phyloP scores from a whole-genome alignment of 805 yeast genomes.

The Metschnikowia shivogae region DNA sequence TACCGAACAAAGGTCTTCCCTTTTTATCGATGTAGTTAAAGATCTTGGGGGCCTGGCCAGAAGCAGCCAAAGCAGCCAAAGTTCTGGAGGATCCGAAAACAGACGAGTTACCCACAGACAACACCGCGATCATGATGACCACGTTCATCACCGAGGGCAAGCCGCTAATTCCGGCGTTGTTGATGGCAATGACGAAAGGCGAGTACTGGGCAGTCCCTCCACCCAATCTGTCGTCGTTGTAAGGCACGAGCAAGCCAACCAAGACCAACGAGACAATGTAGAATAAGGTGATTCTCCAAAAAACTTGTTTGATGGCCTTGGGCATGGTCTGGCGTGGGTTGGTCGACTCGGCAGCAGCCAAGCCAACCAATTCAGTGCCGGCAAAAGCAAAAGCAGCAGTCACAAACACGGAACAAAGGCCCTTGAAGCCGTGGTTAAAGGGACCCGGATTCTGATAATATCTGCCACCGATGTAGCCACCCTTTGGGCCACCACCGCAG shows the following conservation, averaged over 20 bases:
- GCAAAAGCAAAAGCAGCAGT: slow-evolving; percentile 42
- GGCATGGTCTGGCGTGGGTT: slow-evolving; percentile 40
- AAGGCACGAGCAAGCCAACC: slow-evolving; percentile 39
- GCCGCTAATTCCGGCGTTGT: slow-evolving; percentile 37
- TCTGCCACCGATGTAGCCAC: slow-evolving; percentile 36
- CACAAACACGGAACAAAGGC: slow-evolving; percentile 36
- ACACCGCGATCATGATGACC: slow-evolving; percentile 35
- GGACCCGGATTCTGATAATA: slow-evolving; percentile 38
- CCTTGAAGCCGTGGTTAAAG: slow-evolving; percentile 35
- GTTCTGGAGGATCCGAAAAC: slow-evolving; percentile 73
- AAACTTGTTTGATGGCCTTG: slow-evolving; percentile 40
- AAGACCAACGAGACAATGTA: slow-evolving; percentile 38
- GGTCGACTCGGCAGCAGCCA: slow-evolving; percentile 35
- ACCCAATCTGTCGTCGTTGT: slow-evolving; percentile 23
- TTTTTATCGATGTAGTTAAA: slow-evolving; percentile 39
- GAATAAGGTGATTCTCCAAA: slow-evolving; percentile 39
- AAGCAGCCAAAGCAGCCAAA: slow-evolving; percentile 62
- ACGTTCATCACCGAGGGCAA: slow-evolving; percentile 43
- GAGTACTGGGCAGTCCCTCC: slow-evolving; percentile 31
- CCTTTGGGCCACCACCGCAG: slow-evolving; percentile 44
- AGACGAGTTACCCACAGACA: slow-evolving; percentile 64
- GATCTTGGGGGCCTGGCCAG: slow-evolving; percentile 60
- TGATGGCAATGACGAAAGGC: slow-evolving; percentile 43
- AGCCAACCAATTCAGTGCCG: slow-evolving; percentile 40
- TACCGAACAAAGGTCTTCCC: slow-evolving; percentile 42